Evolutionary conservation across 305 asterid genomes (phyloP).

Genomic region (Fraxinus baroniana): DNA sequence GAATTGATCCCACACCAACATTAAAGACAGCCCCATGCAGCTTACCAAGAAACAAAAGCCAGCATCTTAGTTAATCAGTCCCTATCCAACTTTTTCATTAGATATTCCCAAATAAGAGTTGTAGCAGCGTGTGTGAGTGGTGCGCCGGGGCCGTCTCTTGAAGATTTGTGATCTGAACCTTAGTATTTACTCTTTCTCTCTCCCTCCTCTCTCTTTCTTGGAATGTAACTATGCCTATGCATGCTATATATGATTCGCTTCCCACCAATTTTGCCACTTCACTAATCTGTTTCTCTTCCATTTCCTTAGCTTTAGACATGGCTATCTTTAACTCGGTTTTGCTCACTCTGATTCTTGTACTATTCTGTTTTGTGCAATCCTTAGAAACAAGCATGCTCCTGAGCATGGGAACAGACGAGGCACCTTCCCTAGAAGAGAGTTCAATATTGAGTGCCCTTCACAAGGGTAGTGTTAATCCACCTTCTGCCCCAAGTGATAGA

Average conservation of each 20-base stretch:
- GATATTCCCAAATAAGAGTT: constrained; percentile 22
- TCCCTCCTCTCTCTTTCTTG: not conserved
- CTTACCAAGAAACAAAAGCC: constrained; percentile 14
- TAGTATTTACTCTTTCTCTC: not conserved
- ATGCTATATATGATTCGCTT: not conserved
- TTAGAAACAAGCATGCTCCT: constrained; percentile 32
- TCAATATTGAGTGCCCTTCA: not conserved
- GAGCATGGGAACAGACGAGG: constrained; percentile 8
- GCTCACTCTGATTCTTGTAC: constrained; percentile 12
- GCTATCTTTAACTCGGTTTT: constrained; percentile 1
- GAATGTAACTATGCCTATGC: not conserved
- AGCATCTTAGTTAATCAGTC: constrained; percentile 31
- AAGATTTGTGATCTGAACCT: constrained; percentile 3
- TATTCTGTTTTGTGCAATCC: constrained; percentile 20
- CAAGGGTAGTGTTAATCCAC: not conserved
- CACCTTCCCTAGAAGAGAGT: constrained; percentile 7
- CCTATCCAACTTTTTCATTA: constrained; percentile 27
- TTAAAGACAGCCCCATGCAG: not conserved
- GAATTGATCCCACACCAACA: not conserved
- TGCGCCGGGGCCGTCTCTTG: not conserved
- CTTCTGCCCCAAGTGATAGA: not conserved
- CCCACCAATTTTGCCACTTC: not conserved
- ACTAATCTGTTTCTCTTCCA: not conserved
- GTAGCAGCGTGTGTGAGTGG: constrained; percentile 2
- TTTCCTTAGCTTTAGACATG: constrained; percentile 10